Evolutionary conservation across 805 yeast genomes (phyloP), one percentile per base, ranked within the genome.

Genomic region (Saccharomycopsis javanensis): DNA sequence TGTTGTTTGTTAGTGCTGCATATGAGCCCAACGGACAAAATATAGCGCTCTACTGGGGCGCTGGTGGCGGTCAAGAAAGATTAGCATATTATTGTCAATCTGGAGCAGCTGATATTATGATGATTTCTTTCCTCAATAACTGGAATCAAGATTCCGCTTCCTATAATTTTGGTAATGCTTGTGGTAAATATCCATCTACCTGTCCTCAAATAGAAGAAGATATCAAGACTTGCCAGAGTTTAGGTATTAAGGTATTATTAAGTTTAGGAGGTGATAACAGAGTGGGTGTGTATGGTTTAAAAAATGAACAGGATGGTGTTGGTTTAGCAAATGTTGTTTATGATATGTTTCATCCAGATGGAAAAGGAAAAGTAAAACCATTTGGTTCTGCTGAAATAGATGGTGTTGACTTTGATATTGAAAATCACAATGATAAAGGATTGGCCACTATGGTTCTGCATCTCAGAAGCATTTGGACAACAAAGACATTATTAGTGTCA

Each of bases 201-300:
- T 73, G 76, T 58, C 65, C 72, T 30, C 62, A 67, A 50, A 78
- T 86, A 56, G 95, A 82, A 6, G 67, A 71, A 34, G 96, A 88
- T 67, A 89, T 90, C 62, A 66, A 57, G 65, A 75, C 81, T 3
- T 91, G 97, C 72, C 97, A 91, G 72, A 65, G 72, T 1, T 66
- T 75, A n/a, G 97, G 97, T 52, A 85, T 86, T 64, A 85, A 83
- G 64, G 83, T 91, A 2, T 67, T 91, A 33, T 68, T 91, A 6
- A 87, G 96, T 0, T 68, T 91, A 63, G 82, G 73, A 75, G 96
- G 96, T 65, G 85, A 88, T 30, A 61, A 89, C 8, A 78, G 89
- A 51, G 16, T 50, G 10, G 62, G 60, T 2, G 72, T 86, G 31
- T 96, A 92, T 66, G 97, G 97, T 1, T 89, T 90, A 67, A 84